A percentile compares a stretch with the other conserved stretches of the same genome.
Conservation (phyloP, 164 flowering plant species). For the Nelumbo lutea region DNA sequence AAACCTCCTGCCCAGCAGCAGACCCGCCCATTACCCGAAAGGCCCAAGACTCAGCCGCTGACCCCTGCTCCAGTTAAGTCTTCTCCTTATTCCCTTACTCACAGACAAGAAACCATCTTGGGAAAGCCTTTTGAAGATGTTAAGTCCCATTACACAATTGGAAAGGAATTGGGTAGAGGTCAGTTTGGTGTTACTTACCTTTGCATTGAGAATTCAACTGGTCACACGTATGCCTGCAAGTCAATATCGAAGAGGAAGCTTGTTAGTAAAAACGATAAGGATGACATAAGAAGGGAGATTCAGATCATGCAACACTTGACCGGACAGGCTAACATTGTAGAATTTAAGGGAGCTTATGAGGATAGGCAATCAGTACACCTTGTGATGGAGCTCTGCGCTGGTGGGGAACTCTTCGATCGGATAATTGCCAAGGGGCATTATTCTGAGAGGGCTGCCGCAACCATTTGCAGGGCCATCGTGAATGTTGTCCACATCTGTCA, state of each 20-base stretch:
- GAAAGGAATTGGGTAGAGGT: constrained; percentile 88
- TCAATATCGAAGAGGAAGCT: constrained; percentile 84
- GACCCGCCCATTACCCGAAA: constrained; percentile 18
- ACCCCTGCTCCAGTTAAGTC: constrained; percentile 9
- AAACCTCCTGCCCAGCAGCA: constrained; percentile 15
- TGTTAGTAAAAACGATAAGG: constrained; percentile 61
- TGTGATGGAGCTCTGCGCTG: constrained; percentile 91
- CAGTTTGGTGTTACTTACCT: constrained; percentile 90
- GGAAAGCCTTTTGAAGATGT: constrained; percentile 76
- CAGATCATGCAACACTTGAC: constrained; percentile 93
- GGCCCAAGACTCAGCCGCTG: constrained; percentile 9
- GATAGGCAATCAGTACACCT: constrained; percentile 75
- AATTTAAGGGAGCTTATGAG: constrained; percentile 94
- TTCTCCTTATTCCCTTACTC: constrained; percentile 14
- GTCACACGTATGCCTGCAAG: constrained; percentile 69
- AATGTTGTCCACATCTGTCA: constrained; percentile 85
- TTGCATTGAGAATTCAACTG: constrained; percentile 68
- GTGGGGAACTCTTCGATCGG: constrained; percentile 92
- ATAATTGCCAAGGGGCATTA: constrained; percentile 89
- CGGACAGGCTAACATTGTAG: constrained; percentile 85
- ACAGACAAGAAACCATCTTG: constrained; percentile 51
- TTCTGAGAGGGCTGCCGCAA: constrained; percentile 80
- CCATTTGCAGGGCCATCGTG: constrained; percentile 66
- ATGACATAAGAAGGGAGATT: constrained; percentile 86
- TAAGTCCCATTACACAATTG: constrained; percentile 45